Conservation (phyloP, 2,329 filamentous ascomycete species). For the Aspergillus proliferans region DNA sequence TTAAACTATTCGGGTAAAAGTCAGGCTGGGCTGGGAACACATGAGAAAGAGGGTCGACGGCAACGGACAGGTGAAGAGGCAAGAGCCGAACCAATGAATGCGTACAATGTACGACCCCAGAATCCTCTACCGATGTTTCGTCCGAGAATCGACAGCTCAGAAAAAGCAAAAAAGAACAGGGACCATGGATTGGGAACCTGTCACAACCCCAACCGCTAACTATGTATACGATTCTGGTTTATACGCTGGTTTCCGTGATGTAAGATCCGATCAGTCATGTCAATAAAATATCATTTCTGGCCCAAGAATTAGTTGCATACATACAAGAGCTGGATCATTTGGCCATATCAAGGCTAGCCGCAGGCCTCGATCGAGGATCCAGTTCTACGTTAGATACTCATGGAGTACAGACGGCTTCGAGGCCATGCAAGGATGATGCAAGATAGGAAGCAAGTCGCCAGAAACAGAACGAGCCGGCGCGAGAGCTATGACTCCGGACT, state of each 20-base stretch:
- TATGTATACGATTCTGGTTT: neutral
- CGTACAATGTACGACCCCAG: neutral
- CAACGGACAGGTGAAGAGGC: neutral
- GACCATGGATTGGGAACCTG: neutral
- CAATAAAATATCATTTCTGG: neutral
- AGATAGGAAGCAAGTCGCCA: constrained; percentile 11
- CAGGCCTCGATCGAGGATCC: neutral
- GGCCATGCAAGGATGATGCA: constrained; percentile 16
- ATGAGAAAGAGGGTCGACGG: no score
- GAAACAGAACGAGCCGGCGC: no score
- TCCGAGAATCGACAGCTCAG: neutral
- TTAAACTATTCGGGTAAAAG: neutral
- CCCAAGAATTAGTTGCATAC: neutral
- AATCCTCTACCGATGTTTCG: neutral
- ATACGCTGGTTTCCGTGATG: neutral
- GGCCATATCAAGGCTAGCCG: neutral
- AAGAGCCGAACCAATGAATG: neutral
- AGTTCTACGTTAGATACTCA: neutral
- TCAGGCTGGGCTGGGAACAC: neutral
- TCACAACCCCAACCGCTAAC: neutral
- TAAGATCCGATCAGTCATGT: neutral
- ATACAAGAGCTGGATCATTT: neutral
- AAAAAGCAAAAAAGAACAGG: neutral
- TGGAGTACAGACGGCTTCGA: constrained; percentile 4
- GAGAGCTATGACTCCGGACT: no score